These are phyloP conservation scores for Trichomonas vaginalis DNA, from an alignment of 208 protist genomes.

Conservation along the genomic window DNA sequence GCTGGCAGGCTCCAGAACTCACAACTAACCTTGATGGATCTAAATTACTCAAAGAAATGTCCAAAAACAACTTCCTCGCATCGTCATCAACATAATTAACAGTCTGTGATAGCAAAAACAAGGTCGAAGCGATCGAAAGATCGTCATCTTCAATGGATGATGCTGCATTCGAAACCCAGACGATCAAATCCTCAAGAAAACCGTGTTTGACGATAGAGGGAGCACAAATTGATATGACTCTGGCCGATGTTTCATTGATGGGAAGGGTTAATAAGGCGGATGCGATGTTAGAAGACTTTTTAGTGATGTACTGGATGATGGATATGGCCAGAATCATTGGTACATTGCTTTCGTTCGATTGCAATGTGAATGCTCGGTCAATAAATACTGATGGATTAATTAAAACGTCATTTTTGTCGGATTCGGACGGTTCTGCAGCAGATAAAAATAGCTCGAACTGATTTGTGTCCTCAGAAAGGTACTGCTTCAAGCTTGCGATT, in stretches of 20 bases:
- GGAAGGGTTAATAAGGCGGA: neutral
- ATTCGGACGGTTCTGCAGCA: neutral
- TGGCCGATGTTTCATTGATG: neutral
- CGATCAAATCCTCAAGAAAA: neutral
- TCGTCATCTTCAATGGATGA: neutral
- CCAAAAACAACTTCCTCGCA: neutral
- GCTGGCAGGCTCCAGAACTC: neutral
- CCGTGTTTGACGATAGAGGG: neutral
- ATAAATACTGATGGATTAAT: neutral
- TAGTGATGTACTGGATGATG: neutral
- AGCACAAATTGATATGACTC: neutral
- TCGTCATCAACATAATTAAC: neutral
- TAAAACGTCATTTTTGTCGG: neutral
- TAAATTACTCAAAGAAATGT: neutral
- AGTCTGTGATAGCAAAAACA: neutral
- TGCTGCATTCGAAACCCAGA: neutral
- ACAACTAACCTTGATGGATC: neutral
- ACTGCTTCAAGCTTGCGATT: neutral
- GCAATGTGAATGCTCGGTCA: neutral
- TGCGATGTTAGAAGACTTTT: neutral
- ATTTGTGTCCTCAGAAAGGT: neutral
- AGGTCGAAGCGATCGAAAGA: neutral
- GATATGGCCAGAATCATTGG: neutral
- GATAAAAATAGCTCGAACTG: neutral
- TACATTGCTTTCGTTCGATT: neutral